Conservation (phyloP, 2,329 filamentous ascomycete species). For the Phialocephala subalpina region DNA sequence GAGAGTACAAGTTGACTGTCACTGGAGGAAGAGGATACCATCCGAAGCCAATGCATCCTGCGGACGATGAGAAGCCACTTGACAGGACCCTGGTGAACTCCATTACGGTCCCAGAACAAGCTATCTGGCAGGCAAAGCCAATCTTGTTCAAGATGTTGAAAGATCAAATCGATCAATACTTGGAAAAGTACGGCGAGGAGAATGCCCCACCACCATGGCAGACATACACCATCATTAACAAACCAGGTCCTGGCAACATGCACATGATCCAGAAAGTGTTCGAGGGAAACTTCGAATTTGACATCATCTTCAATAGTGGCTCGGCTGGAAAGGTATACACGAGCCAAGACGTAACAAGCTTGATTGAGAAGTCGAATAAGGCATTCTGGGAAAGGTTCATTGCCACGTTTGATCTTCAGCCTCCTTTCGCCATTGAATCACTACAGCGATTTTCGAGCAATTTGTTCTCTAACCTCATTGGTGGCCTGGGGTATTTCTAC, state of each 20-base stretch:
- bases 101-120: constrained; percentile 68
- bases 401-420: constrained; percentile 73
- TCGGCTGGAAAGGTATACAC: constrained; percentile 65
- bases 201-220: constrained; percentile 84
- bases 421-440: constrained; percentile 77
- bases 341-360: constrained; percentile 71
- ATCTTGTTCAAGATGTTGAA: constrained; percentile 71
- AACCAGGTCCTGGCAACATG: constrained; percentile 76
- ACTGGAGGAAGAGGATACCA: constrained; percentile 73
- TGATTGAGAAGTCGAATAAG: constrained; percentile 71
- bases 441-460: constrained; percentile 85
- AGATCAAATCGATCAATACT: constrained; percentile 64
- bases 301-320: constrained; percentile 86
- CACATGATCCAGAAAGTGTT: constrained; percentile 94
- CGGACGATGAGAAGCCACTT: constrained; percentile 73
- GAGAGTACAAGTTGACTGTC: constrained; percentile 80
- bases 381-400: constrained; percentile 80
- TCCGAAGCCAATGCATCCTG: constrained; percentile 69
- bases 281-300: constrained; percentile 89
- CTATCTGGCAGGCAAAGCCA: constrained; percentile 85
- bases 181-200: constrained; percentile 66
- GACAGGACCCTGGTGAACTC: constrained; percentile 81
- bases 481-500: constrained; percentile 95
- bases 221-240: constrained; percentile 80
- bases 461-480: constrained; percentile 93